Evolutionary conservation across 2,329 filamentous ascomycete genomes (phyloP).

Genomic region (Aspergillus caelatus): DNA sequence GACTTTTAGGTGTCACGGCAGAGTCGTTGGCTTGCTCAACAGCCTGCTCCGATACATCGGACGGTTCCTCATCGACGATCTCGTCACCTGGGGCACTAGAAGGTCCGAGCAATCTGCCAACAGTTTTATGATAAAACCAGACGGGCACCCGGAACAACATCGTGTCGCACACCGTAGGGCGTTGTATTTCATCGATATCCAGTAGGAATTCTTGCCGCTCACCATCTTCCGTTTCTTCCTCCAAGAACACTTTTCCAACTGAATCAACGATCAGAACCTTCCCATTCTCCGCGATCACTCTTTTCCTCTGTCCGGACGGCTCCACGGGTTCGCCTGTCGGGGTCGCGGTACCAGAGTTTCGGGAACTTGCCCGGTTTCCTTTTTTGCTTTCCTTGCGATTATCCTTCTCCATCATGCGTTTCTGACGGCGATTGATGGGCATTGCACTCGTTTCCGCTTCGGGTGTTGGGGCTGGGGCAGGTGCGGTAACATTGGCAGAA

Average conservation of each 20-base stretch:
- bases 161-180: constrained; percentile 79
- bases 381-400: constrained; percentile 67
- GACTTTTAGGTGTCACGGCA: constrained; percentile 25
- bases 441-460: constrained; percentile 55
- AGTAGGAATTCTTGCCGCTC: constrained; percentile 80
- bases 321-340: constrained; percentile 56
- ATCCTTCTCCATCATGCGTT: constrained; percentile 85
- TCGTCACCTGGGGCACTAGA: constrained; percentile 9
- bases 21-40: constrained; percentile 29
- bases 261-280: constrained; percentile 94
- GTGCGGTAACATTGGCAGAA: constrained; percentile 40
- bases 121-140: constrained; percentile 64
- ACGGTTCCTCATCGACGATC: constrained; percentile 23
- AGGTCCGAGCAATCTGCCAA: constrained; percentile 32
- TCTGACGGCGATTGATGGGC: constrained; percentile 81
- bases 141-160: constrained; percentile 77
- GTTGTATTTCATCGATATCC: constrained; percentile 80
- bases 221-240: constrained; percentile 87
- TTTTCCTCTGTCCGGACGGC: constrained; percentile 77
- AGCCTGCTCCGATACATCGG: constrained; percentile 22
- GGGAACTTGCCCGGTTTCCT: constrained; percentile 34
- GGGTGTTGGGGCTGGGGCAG: constrained; percentile 31
- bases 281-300: constrained; percentile 90
- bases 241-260: constrained; percentile 89
- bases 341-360: constrained; percentile 53